Evolutionary conservation across 441 rosid genomes (phyloP), one percentile per base, ranked within the genome.

Genomic region (Pelargonium citronellum): DNA sequence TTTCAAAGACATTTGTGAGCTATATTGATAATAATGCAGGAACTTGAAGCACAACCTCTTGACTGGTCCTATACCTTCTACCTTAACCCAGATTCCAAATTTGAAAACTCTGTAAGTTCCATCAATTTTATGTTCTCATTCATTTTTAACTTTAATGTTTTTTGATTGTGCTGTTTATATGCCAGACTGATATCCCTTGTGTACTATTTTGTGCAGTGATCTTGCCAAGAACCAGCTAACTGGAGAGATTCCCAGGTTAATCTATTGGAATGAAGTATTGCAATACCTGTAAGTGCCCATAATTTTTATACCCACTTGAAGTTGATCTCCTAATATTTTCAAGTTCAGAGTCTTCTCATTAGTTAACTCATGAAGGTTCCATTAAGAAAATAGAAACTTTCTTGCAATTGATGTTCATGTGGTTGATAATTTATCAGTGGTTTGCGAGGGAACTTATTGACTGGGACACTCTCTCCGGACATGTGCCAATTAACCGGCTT

Each of bases 211-310:
- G 20, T 15, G 46, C 72, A 91, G 98, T 5, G 97, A 93, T 69
- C 93, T 93, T 68, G 96, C 98, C 7, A 77, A 84, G 34, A 93
- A 93, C 77, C 91, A 81, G 79, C 88, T 93, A 8, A 80, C 74
- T 0, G 98, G 98, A 3, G 96, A 89, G 78, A 93, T 93, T 5
- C 96, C 98, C 0, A 83, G 96, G 70, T 68, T 93, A 55, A 85
- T 93, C 10, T 93, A 91, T 60, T 93, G 98, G 98, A 93, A 88
- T 76, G 98, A 93, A 80, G 97, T 91, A 1, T 70, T 93, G 69
- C 98, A 93, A 77, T 93, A 87, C 68, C 95, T 95, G 99, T 95
- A 70, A 86, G 95, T 78, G 13, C 51, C 20, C 15, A 11, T 44
- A 16, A 27, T 27, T 2, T 30, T 24, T 0, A 27, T 27, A 7